Evolutionary conservation across 2,329 filamentous ascomycete genomes (phyloP).

Genomic region (Fonsecaea monophora): DNA sequence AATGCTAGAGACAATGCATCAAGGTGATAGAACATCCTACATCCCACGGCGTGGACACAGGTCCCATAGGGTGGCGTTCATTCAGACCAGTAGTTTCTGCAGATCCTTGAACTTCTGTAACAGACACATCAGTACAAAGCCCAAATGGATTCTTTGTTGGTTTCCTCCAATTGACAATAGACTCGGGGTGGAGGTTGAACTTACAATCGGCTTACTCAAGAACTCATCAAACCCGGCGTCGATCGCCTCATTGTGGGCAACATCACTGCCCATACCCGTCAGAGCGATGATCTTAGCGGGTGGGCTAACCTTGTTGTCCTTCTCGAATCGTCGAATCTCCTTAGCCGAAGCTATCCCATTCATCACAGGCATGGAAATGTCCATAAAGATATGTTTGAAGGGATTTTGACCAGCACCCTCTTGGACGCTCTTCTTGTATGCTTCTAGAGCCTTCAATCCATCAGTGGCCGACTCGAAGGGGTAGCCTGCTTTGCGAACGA

Average conservation of each 20-base stretch:
- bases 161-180: neutral
- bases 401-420: slow-evolving; percentile 45
- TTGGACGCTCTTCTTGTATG: slow-evolving; percentile 39
- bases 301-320: slow-evolving; percentile 43
- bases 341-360: slow-evolving; percentile 57
- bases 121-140: neutral
- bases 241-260: slow-evolving; percentile 53
- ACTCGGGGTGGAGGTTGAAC: neutral
- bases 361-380: slow-evolving; percentile 58
- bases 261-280: slow-evolving; percentile 52
- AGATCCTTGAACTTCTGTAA: slow-evolving; percentile 34
- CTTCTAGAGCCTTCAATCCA: slow-evolving; percentile 53
- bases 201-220: slow-evolving; percentile 54
- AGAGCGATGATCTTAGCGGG: slow-evolving; percentile 54
- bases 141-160: neutral
- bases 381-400: slow-evolving; percentile 57
- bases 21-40: neutral
- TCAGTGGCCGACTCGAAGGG: slow-evolving; percentile 51
- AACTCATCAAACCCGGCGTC: slow-evolving; percentile 55
- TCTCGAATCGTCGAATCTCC: slow-evolving; percentile 53
- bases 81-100: slow-evolving; percentile 28
- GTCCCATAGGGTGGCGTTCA: neutral
- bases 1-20: neutral
- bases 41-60: neutral
- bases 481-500: slow-evolving; percentile 49